Evolutionary conservation across 1,139 yeast species (phyloP).

Genomic region (Debaryomyces singareniensis): DNA sequence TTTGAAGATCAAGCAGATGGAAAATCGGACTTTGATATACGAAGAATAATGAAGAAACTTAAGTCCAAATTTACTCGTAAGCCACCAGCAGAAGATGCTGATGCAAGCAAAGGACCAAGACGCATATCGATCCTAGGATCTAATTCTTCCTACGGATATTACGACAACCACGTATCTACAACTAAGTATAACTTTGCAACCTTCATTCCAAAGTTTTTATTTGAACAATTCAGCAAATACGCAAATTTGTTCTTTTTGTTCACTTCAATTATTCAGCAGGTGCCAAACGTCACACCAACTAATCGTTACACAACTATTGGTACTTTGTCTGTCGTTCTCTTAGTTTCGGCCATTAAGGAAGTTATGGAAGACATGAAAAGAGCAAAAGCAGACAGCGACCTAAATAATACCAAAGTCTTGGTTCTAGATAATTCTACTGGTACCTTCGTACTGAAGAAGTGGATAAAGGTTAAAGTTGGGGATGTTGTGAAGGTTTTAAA

Average conservation of each 20-base stretch:
- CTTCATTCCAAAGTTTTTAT: constrained; percentile 86
- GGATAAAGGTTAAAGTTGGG: constrained; percentile 90
- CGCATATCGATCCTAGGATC: constrained; percentile 57
- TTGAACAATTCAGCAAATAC: constrained; percentile 95
- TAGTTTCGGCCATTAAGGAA: constrained; percentile 91
- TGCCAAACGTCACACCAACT: constrained; percentile 94
- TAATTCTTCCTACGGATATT: constrained; percentile 53
- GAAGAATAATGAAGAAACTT: constrained; percentile 32
- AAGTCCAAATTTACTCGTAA: constrained; percentile 9
- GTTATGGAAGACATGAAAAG: constrained; percentile 86
- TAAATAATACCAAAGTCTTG: constrained; percentile 71
- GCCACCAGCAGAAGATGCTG: constrained; percentile 3
- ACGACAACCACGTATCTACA: constrained; percentile 86
- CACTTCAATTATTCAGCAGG: constrained; percentile 93
- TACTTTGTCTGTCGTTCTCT: constrained; percentile 73
- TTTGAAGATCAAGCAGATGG: constrained; percentile 4
- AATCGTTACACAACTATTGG: constrained; percentile 94
- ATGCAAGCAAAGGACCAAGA: constrained; percentile 44
- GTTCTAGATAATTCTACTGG: constrained; percentile 61
- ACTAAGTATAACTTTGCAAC: constrained; percentile 96
- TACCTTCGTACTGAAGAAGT: constrained; percentile 57
- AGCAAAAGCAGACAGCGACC: constrained; percentile 79
- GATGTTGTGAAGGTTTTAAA: constrained; percentile 80
- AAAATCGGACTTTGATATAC: constrained; percentile 48
- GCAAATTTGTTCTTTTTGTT: constrained; percentile 91